Evolutionary conservation across 768 basidiomycete genomes (phyloP).

Genomic region (Lanmaoa pseudosensibilis): DNA sequence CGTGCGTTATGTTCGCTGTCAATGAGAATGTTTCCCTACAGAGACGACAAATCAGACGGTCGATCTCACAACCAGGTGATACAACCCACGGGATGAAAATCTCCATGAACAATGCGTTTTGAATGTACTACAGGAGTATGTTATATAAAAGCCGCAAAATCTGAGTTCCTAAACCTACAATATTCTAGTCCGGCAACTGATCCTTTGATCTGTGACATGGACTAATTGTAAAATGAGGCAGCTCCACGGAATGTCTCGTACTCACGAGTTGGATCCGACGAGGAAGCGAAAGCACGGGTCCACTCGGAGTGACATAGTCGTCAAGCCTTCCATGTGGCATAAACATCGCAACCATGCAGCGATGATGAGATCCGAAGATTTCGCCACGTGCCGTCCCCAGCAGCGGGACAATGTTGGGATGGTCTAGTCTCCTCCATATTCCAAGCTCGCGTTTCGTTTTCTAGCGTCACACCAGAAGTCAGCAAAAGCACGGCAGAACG

Average conservation of each 20-base stretch:
- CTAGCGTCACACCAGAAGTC: background rate
- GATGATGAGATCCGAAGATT: constrained; percentile 2
- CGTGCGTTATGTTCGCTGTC: background rate
- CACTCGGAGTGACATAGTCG: background rate
- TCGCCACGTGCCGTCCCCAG: background rate
- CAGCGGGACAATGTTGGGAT: constrained; percentile 11
- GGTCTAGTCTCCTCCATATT: constrained; percentile 7
- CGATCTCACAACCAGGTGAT: background rate
- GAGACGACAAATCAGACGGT: background rate
- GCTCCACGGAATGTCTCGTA: no score
- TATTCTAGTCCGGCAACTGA: constrained; percentile 1
- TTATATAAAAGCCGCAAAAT: background rate
- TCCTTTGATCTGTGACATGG: background rate
- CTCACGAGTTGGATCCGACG: no score
- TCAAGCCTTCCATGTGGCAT: constrained; percentile 2
- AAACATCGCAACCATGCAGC: constrained; percentile 8
- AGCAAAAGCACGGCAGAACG: background rate
- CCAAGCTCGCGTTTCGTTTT: constrained; percentile 4
- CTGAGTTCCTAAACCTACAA: background rate
- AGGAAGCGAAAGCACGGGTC: no score
- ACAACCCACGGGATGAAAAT: constrained; percentile 7
- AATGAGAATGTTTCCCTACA: constrained; percentile 2
- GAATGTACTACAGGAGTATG: constrained; percentile 1
- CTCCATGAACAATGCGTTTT: background rate
- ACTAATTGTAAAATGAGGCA: background rate